A percentile compares a stretch with the other conserved stretches of the same genome.
These are phyloP conservation scores for Aphanomyces invadans DNA, from an alignment of 352 stramenopile genomes.

Conservation along the genomic window DNA sequence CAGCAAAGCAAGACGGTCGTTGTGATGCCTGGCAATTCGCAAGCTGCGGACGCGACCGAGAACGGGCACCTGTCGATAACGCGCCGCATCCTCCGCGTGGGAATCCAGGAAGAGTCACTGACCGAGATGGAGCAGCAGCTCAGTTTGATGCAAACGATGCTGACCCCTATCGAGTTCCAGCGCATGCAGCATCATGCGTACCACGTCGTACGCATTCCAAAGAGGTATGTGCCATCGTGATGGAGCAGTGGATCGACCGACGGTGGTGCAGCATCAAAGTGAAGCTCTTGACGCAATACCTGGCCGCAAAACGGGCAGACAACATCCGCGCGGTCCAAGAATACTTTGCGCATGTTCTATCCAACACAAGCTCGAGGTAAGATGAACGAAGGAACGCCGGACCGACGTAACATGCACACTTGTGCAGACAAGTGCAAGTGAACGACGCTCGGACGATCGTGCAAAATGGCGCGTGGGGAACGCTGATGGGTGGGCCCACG, in stretches of 20 bases:
- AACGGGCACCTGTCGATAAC: background rate
- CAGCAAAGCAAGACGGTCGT: conserved; percentile 24
- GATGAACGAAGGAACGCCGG: conserved; percentile 2
- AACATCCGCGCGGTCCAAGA: conserved; percentile 37
- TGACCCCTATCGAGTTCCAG: conserved; percentile 70
- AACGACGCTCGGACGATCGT: conserved; percentile 68
- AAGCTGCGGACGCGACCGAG: background rate
- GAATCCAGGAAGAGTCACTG: conserved; percentile 22
- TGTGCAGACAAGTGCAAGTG: conserved; percentile 43
- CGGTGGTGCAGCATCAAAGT: conserved; percentile 44
- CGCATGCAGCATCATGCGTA: conserved; percentile 49
- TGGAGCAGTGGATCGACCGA: background rate
- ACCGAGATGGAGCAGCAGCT: conserved; percentile 56
- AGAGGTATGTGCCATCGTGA: conserved; percentile 29
- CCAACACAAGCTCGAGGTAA: conserved; percentile 44
- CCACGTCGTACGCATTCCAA: conserved; percentile 62
- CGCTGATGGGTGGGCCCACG: conserved; percentile 15
- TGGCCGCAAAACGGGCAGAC: conserved; percentile 36
- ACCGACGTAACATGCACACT: no score
- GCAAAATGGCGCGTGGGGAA: conserved; percentile 41
- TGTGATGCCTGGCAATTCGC: background rate
- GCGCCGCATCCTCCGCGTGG: background rate
- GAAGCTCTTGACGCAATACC: conserved; percentile 42
- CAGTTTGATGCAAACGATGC: conserved; percentile 61
- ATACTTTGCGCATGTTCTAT: conserved; percentile 45